Percentiles rank a stretch among this genome's conserved stretches.
phyloP scores from a whole-genome alignment of 1,139 yeast species.

The Saccharomyces hybrid region DNA sequence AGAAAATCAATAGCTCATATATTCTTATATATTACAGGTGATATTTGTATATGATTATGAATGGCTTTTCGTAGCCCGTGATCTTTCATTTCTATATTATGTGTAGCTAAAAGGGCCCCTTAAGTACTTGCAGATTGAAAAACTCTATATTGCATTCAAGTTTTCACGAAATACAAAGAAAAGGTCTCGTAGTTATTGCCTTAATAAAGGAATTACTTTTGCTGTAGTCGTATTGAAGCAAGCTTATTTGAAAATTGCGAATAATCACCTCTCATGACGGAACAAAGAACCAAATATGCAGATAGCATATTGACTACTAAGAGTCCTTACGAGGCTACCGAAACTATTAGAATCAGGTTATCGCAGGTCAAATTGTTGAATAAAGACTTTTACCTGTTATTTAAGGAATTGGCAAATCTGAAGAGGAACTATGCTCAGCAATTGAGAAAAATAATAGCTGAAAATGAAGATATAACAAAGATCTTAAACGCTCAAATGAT shows the following conservation, averaged over 20 bases:
- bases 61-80: background rate
- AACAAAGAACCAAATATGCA: conserved; percentile 36
- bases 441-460: conserved; percentile 40
- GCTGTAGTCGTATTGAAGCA: background rate
- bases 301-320: conserved; percentile 39
- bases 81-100: background rate
- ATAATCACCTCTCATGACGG: conserved; percentile 15
- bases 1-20: background rate
- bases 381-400: conserved; percentile 46
- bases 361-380: conserved; percentile 40
- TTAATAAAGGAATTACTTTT: background rate
- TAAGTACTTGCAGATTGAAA: background rate
- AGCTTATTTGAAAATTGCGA: background rate
- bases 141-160: background rate
- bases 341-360: conserved; percentile 38
- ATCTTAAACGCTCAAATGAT: conserved; percentile 26
- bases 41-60: background rate
- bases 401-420: conserved; percentile 44
- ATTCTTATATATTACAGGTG: background rate
- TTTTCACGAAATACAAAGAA: background rate
- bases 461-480: conserved; percentile 37
- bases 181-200: background rate
- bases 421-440: conserved; percentile 44
- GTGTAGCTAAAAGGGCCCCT: background rate
- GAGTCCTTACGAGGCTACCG: conserved; percentile 41